Base-by-base conservation (phyloP, 139 green algal species). In the Closterium sp. region DNA sequence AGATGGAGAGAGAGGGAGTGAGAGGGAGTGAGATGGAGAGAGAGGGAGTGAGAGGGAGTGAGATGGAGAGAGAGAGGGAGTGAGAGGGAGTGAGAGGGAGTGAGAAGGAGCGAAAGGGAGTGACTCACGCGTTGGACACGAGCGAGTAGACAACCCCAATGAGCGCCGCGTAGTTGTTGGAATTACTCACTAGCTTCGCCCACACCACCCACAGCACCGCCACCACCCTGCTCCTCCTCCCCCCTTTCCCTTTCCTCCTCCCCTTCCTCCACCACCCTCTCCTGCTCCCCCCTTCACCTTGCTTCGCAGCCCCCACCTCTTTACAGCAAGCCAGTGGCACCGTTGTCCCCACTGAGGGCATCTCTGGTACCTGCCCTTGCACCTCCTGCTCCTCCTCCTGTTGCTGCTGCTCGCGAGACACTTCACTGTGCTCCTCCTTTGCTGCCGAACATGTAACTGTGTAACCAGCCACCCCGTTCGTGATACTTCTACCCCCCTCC, bases 121-220 rank as follows among this genome's bases (percentile, higher is more conserved):
- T n/a, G n/a, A n/a, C n/a, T 42, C 38, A 50, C 38, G 7, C 38
- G 38, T 50, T 50, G 6, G 38, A 79, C 62, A 79, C 62, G 62
- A 24, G 62, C 1, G 62, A 79, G 19, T 27, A 17, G 38, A 50
- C n/a, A 30, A 87, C 85, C 27, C 85, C 38, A 50, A 93, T 86
- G 28, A 29, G 38, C 5, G 85, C 9, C 9, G 90, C 42, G 34
- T 87, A 27, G 29, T 90, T 70, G n/a, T 86, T 93, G 38, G 45
- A 28, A n/a, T 90, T 93, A 13, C 24, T 90, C 19, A 79, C 29
- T 13, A 93, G 84, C 29, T 93, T 93, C 9, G 50, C 22, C 28
- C 62, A 79, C 62, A 79, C 62, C 62, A 79, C 62, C 62, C 62
- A 79, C 62, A 79, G 62, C 62, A 79, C 62, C 62, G 62, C 62